phyloP scores from a whole-genome alignment of 2,329 filamentous ascomycete genomes.

The Arthrobotrys pseudoclavata region DNA sequence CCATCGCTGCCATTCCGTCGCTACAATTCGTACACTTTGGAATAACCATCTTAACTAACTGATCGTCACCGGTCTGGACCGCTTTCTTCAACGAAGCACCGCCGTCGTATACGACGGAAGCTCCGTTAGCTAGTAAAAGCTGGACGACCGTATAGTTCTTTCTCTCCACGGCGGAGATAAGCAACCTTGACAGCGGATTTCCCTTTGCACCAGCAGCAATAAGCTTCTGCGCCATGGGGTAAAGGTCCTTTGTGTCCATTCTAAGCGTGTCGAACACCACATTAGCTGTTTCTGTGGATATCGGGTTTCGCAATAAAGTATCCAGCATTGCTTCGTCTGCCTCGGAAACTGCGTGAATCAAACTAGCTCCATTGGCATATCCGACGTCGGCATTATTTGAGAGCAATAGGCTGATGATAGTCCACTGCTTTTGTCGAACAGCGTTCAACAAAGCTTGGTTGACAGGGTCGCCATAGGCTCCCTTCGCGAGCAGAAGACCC shows the following conservation, averaged over 20 bases:
- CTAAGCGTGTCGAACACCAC: conserved; percentile 32
- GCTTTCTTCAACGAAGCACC: conserved; percentile 50
- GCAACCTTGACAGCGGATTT: conserved; percentile 38
- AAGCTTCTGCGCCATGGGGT: conserved; percentile 51
- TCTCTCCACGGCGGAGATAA: conserved; percentile 32
- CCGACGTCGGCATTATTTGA: conserved; percentile 43
- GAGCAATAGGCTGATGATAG: conserved; percentile 44
- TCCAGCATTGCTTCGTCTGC: conserved; percentile 56
- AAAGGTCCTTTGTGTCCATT: conserved; percentile 50
- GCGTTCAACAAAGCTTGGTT: conserved; percentile 50
- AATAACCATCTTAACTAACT: conserved; percentile 37
- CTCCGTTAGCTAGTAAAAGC: conserved; percentile 38
- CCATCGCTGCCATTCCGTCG: conserved; percentile 33
- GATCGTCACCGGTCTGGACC: conserved; percentile 46
- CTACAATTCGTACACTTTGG: conserved; percentile 29
- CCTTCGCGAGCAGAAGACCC: conserved; percentile 46
- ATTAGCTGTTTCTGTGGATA: conserved; percentile 39
- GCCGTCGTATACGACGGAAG: conserved; percentile 36
- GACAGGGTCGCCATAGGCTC: conserved; percentile 45
- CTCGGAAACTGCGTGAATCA: conserved; percentile 45
- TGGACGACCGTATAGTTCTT: conserved; percentile 42
- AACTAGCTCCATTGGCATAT: conserved; percentile 43
- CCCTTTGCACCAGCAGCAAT: conserved; percentile 47
- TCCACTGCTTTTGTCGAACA: conserved; percentile 54
- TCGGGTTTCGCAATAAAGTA: conserved; percentile 40